Conservation (phyloP, 805 yeast species). For the Monosporozyma yasuniensis region DNA sequence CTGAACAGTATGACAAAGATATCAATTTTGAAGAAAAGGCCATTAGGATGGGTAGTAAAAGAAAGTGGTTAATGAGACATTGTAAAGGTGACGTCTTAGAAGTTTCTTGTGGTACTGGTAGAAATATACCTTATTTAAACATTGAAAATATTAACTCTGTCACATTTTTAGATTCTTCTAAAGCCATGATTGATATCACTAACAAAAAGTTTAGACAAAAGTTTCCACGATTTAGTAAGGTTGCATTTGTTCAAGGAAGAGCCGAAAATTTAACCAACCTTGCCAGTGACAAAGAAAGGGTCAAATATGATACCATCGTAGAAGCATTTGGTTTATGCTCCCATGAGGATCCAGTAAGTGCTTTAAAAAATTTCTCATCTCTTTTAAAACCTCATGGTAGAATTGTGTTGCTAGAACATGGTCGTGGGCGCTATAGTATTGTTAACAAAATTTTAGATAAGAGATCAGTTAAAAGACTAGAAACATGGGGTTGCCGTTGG, state of each 20-base stretch:
- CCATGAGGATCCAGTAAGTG: slow-evolving; percentile 83
- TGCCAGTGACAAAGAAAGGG: slow-evolving; percentile 32
- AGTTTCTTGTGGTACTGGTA: slow-evolving; percentile 93
- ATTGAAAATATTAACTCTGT: slow-evolving; percentile 54
- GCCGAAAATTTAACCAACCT: slow-evolving; percentile 72
- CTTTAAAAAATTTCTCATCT: slow-evolving; percentile 61
- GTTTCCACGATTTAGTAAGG: slow-evolving; percentile 61
- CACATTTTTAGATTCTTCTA: slow-evolving; percentile 79
- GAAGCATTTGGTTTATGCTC: slow-evolving; percentile 96
- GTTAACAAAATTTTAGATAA: slow-evolving; percentile 75
- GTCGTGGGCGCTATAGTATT: slow-evolving; percentile 71
- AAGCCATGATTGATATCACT: slow-evolving; percentile 76
- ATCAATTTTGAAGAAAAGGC: slow-evolving; percentile 49
- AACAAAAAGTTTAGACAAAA: slow-evolving; percentile 58
- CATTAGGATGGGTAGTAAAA: slow-evolving; percentile 43
- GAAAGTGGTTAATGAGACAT: slow-evolving; percentile 73
- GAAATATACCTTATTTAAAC: slow-evolving; percentile 72
- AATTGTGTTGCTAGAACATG: slow-evolving; percentile 83
- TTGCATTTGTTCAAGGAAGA: slow-evolving; percentile 81
- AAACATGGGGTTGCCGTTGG: slow-evolving; percentile 97
- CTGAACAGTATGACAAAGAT: slow-evolving; percentile 70
- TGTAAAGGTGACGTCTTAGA: slow-evolving; percentile 85
- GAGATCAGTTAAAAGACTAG: slow-evolving; percentile 73
- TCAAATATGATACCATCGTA: slow-evolving; percentile 80
- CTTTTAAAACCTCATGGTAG: slow-evolving; percentile 85